Evolutionary conservation across 306 rosid genomes (phyloP).

Genomic region (Acacia crassicarpa): DNA sequence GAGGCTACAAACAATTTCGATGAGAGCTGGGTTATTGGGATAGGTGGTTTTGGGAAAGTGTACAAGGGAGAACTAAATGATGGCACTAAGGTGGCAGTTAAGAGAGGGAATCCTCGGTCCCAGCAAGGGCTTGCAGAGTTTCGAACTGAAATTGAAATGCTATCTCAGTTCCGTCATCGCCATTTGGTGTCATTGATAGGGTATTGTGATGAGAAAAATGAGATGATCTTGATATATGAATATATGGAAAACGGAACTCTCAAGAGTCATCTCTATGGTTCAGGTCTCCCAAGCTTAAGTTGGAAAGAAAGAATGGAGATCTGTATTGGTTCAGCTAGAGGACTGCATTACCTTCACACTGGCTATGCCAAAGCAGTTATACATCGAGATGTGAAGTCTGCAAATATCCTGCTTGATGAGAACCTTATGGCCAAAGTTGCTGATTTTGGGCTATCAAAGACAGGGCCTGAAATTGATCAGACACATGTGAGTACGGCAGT

Average conservation of each 20-base stretch:
- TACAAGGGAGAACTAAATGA: slow-evolving; percentile 82
- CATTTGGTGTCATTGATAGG: slow-evolving; percentile 93
- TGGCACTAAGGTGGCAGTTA: slow-evolving; percentile 89
- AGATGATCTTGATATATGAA: slow-evolving; percentile 93
- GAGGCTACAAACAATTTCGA: slow-evolving; percentile 87
- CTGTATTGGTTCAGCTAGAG: slow-evolving; percentile 94
- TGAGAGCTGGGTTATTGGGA: slow-evolving; percentile 84
- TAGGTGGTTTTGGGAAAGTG: slow-evolving; percentile 95
- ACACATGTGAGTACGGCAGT: slow-evolving; percentile 98
- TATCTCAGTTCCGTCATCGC: slow-evolving; percentile 94
- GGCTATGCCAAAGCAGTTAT: slow-evolving; percentile 90
- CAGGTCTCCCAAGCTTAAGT: slow-evolving; percentile 71
- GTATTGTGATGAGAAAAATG: slow-evolving; percentile 85
- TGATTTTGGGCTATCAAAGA: slow-evolving; percentile 90
- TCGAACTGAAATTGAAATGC: slow-evolving; percentile 88
- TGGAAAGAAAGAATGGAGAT: slow-evolving; percentile 90
- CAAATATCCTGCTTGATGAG: slow-evolving; percentile 91
- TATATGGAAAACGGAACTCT: slow-evolving; percentile 95
- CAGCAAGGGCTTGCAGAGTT: slow-evolving; percentile 92
- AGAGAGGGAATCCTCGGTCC: slow-evolving; percentile 89
- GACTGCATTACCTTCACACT: slow-evolving; percentile 97
- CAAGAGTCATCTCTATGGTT: slow-evolving; percentile 85
- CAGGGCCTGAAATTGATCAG: slow-evolving; percentile 93
- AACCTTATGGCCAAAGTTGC: slow-evolving; percentile 98
- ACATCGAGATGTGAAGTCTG: slow-evolving; percentile 97